Evolutionary conservation across 2,329 filamentous ascomycete species (phyloP).

Genomic region (Coniochaeta prunicola): DNA sequence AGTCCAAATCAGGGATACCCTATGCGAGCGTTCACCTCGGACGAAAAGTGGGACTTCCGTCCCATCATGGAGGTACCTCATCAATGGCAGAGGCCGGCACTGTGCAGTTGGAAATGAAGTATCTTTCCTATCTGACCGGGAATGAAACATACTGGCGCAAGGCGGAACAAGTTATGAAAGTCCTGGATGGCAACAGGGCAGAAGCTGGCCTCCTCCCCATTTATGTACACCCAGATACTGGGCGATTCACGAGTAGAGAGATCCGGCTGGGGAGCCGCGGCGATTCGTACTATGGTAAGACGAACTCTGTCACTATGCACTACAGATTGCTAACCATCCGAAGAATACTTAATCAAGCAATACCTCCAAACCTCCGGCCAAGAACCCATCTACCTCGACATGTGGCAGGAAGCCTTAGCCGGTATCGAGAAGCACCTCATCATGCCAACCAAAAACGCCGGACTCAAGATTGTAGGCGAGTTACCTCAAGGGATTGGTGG

Average conservation of each 20-base stretch:
- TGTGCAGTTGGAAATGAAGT: constrained; percentile 69
- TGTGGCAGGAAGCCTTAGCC: constrained; percentile 63
- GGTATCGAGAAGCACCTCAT: constrained; percentile 68
- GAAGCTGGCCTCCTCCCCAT: constrained; percentile 64
- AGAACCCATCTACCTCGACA: constrained; percentile 60
- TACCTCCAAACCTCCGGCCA: constrained; percentile 57
- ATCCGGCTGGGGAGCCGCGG: constrained; percentile 66
- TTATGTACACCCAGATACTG: constrained; percentile 59
- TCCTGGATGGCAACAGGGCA: constrained; percentile 57
- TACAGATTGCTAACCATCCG: neutral
- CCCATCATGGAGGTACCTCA: constrained; percentile 60
- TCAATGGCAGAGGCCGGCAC: constrained; percentile 67
- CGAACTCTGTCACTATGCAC: neutral
- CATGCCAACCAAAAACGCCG: constrained; percentile 55
- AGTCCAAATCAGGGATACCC: constrained; percentile 60
- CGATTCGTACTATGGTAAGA: constrained; percentile 60
- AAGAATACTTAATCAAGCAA: constrained; percentile 67
- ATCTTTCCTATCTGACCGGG: constrained; percentile 64
- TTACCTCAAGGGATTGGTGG: constrained; percentile 53
- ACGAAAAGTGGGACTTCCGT: constrained; percentile 53
- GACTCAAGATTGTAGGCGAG: constrained; percentile 62
- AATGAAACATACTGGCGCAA: constrained; percentile 64
- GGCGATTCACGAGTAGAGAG: constrained; percentile 57
- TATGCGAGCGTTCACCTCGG: constrained; percentile 65
- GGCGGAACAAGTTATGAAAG: constrained; percentile 64